Conservation (phyloP, 305 asterid species). For the Striga hermonthica region DNA sequence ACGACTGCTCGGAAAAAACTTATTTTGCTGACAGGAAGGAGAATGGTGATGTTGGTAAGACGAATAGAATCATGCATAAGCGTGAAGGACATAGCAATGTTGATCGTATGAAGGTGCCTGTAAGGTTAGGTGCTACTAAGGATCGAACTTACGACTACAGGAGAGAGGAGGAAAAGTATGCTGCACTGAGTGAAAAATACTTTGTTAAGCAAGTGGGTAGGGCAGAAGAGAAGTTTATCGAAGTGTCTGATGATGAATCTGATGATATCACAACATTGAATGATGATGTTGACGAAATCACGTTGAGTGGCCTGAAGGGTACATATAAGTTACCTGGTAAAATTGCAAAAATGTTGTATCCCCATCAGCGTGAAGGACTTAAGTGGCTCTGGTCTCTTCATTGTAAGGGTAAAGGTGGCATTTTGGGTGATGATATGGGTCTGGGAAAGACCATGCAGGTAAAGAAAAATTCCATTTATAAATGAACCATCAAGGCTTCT, state of each 20-base stretch:
- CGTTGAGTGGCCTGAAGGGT: slow-evolving; percentile 48
- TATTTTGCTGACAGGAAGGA: slow-evolving; percentile 29
- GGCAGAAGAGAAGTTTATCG: slow-evolving; percentile 40
- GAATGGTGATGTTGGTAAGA: slow-evolving; percentile 28
- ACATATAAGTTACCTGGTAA: slow-evolving; percentile 56
- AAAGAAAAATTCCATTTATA: neutral
- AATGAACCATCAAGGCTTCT: neutral
- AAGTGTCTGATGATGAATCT: slow-evolving; percentile 40
- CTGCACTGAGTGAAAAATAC: slow-evolving; percentile 36
- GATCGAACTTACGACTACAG: slow-evolving; percentile 32
- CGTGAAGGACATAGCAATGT: slow-evolving; percentile 35
- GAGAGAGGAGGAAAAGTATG: slow-evolving; percentile 45
- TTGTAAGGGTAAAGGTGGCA: slow-evolving; percentile 82
- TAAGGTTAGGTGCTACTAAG: slow-evolving; percentile 38
- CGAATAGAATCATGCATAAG: slow-evolving; percentile 31
- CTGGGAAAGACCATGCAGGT: slow-evolving; percentile 99
- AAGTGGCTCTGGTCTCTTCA: slow-evolving; percentile 98
- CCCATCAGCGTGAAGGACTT: slow-evolving; percentile 91
- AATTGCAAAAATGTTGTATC: slow-evolving; percentile 69
- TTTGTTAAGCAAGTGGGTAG: slow-evolving; percentile 35
- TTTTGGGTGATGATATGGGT: slow-evolving; percentile 98
- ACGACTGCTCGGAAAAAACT: slow-evolving; percentile 31
- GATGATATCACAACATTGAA: slow-evolving; percentile 40
- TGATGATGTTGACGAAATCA: slow-evolving; percentile 46
- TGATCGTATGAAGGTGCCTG: slow-evolving; percentile 27